Conservation (phyloP, 345 rosid genomes). For the Lepidium didymum region DNA sequence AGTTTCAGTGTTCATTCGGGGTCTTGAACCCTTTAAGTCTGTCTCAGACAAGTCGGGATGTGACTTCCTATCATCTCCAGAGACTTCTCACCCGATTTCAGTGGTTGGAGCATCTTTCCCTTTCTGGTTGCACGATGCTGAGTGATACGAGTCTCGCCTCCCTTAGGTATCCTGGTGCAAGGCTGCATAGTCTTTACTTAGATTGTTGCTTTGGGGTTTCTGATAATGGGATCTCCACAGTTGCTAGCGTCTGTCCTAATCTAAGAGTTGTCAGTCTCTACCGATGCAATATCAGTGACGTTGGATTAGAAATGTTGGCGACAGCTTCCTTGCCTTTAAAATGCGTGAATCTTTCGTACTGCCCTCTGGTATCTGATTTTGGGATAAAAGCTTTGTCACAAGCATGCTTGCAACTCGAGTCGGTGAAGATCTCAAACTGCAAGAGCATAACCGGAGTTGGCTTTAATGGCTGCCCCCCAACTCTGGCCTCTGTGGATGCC, state of each 20-base stretch:
- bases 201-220: conserved; percentile 64
- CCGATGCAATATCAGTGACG: conserved; percentile 48
- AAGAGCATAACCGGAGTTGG: conserved; percentile 44
- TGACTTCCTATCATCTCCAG: conserved; percentile 38
- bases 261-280: conserved; percentile 49
- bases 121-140: conserved; percentile 58
- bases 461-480: conserved; percentile 48
- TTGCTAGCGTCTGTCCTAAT: conserved; percentile 49
- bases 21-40: conserved; percentile 20
- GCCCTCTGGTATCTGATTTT: conserved; percentile 43
- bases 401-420: conserved; percentile 45
- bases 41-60: conserved; percentile 29
- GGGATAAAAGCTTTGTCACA: conserved; percentile 41
- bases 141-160: conserved; percentile 47
- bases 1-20: conserved; percentile 48
- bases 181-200: conserved; percentile 42
- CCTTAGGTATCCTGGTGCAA: conserved; percentile 41
- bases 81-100: conserved; percentile 62
- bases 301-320: conserved; percentile 47
- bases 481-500: conserved; percentile 47
- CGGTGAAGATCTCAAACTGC: conserved; percentile 53
- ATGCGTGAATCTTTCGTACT: conserved; percentile 50
- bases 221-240: conserved; percentile 42
- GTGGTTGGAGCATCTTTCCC: conserved; percentile 46
- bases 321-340: conserved; percentile 34